Percentiles rank a stretch among this genome's conserved stretches.
Evolutionary conservation across 768 basidiomycete species (phyloP).

Genomic region (Pleurotus eryngii): DNA sequence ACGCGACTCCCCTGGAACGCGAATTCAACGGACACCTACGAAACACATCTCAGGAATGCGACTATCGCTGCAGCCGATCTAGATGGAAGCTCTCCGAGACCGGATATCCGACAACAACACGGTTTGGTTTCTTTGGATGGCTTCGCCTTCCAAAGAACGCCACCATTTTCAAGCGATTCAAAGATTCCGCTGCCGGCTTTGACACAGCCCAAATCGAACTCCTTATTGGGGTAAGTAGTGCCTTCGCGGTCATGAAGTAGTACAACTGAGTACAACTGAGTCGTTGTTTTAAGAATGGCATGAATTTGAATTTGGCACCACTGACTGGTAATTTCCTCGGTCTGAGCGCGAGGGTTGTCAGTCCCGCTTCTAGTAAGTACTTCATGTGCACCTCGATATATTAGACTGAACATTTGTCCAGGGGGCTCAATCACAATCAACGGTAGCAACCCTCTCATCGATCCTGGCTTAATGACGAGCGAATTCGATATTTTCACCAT

Average conservation of each 20-base stretch:
- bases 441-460: conserved; percentile 24
- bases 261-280: not conserved
- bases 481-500: conserved; percentile 24
- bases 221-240: conserved; percentile 25
- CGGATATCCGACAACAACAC: conserved; percentile 14
- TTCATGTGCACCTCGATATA: not conserved
- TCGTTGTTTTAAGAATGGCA: not conserved
- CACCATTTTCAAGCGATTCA: conserved; percentile 23
- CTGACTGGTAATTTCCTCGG: conserved; percentile 11
- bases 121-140: conserved; percentile 14
- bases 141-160: conserved; percentile 23
- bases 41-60: conserved; percentile 9
- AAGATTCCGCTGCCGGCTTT: conserved; percentile 34
- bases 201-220: conserved; percentile 32
- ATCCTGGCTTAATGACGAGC: conserved; percentile 18
- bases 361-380: not conserved
- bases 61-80: conserved; percentile 11
- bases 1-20: conserved; percentile 1
- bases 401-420: not conserved
- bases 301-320: conserved; percentile 3
- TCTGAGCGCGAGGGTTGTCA: not conserved
- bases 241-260: not conserved
- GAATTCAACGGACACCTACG: conserved; percentile 14
- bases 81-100: conserved; percentile 15
- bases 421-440: conserved; percentile 28